phyloP scores from a whole-genome alignment of 148 eudicot genomes.

The Polygonum aviculare region DNA sequence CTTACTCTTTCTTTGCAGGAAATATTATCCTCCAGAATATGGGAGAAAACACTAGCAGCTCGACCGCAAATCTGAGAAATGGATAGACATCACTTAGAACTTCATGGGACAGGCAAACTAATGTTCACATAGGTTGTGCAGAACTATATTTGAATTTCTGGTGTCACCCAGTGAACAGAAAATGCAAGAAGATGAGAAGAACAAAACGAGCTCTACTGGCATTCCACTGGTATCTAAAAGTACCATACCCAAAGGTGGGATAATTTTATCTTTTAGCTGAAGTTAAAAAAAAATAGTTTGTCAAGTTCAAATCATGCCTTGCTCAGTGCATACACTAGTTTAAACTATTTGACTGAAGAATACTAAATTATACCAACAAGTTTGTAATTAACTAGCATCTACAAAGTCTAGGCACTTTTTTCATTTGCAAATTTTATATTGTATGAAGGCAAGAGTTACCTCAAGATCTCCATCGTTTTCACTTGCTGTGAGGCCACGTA shows the following conservation, averaged over 20 bases:
- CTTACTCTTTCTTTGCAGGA: slow-evolving; percentile 88
- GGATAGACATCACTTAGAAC: not conserved
- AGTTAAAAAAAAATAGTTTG: not conserved
- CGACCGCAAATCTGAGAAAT: slow-evolving; percentile 59
- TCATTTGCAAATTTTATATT: not conserved
- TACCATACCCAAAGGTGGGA: not conserved
- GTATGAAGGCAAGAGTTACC: slow-evolving; percentile 31
- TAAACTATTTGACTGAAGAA: not conserved
- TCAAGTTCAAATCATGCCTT: not conserved
- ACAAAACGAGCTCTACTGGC: not conserved
- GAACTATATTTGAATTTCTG: not conserved
- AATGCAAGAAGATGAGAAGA: not conserved
- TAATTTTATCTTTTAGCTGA: not conserved
- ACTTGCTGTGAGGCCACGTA: slow-evolving; percentile 68
- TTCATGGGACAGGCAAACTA: not conserved
- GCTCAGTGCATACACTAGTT: not conserved
- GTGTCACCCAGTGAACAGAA: not conserved
- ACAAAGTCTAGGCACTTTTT: not conserved
- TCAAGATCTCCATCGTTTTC: slow-evolving; percentile 94
- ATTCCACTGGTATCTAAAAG: not conserved
- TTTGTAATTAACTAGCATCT: not conserved
- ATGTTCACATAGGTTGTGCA: not conserved
- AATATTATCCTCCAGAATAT: slow-evolving; percentile 62
- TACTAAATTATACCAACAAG: not conserved
- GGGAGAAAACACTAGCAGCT: slow-evolving; percentile 82